Percentiles rank a stretch among this genome's conserved stretches.
phyloP scores from a whole-genome alignment of 148 eudicot species.

The Fallopia convolvulus region DNA sequence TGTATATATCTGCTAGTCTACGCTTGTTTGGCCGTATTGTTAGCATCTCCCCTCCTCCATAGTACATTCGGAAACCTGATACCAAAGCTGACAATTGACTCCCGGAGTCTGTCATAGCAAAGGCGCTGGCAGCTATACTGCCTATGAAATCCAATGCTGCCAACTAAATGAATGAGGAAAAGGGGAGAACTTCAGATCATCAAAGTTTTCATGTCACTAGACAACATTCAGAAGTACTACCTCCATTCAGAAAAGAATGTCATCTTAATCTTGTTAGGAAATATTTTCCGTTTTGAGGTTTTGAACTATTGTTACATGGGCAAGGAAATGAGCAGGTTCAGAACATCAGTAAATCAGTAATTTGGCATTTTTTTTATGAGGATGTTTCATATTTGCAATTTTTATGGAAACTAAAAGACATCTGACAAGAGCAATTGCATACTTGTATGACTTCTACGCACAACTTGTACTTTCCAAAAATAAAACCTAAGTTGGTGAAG shows the following conservation, averaged over 20 bases:
- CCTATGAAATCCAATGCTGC: constrained; percentile 95
- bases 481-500: neutral
- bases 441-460: neutral
- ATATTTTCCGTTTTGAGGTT: too few species aligned
- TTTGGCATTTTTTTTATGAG: neutral
- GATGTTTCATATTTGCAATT: neutral
- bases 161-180: constrained; percentile 38
- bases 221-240: neutral
- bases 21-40: constrained; percentile 95
- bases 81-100: constrained; percentile 94
- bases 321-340: too few species aligned
- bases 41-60: constrained; percentile 83
- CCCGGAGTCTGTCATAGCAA: constrained; percentile 98
- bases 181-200: neutral
- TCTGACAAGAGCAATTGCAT: neutral
- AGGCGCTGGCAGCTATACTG: constrained; percentile 73
- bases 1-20: constrained; percentile 80
- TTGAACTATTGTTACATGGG: too few species aligned
- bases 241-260: too few species aligned
- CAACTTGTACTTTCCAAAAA: neutral
- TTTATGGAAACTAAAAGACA: neutral
- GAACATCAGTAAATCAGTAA: neutral
- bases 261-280: too few species aligned
- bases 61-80: constrained; percentile 84
- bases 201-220: neutral